Conservation (phyloP, 805 yeast species). For the Schwanniomyces occidentalis region DNA sequence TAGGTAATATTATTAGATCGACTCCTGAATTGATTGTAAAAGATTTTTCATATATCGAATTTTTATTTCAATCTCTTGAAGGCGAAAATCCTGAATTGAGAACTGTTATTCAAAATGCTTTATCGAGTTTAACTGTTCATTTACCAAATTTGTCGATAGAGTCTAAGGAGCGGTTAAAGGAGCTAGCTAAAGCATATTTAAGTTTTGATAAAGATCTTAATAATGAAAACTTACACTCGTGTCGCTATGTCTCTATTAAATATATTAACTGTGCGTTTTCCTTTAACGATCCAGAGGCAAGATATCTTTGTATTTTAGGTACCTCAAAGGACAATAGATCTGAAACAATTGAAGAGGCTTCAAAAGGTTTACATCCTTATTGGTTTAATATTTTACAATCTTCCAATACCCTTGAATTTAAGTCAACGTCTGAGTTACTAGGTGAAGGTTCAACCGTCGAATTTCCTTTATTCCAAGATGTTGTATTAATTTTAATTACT, state of each 20-base stretch:
- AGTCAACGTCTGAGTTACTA: conserved; percentile 44
- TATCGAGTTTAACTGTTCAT: conserved; percentile 57
- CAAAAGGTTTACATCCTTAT: conserved; percentile 78
- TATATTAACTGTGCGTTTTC: conserved; percentile 63
- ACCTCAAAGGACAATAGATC: conserved; percentile 56
- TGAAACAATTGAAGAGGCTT: conserved; percentile 79
- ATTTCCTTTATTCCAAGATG: conserved; percentile 57
- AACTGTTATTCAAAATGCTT: conserved; percentile 68
- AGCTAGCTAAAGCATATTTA: conserved; percentile 34
- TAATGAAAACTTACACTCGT: conserved; percentile 40
- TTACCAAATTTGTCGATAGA: conserved; percentile 39
- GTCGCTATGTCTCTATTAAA: conserved; percentile 65
- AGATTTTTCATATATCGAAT: conserved; percentile 57
- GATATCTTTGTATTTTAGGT: conserved; percentile 69
- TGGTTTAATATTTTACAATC: conserved; percentile 62
- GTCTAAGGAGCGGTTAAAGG: conserved; percentile 45
- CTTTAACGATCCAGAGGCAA: conserved; percentile 65
- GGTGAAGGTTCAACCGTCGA: conserved; percentile 38
- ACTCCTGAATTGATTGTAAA: conserved; percentile 40
- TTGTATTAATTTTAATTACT: conserved; percentile 25
- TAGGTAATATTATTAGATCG: conserved; percentile 63
- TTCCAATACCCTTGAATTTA: conserved; percentile 43
- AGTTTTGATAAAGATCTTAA: conserved; percentile 5
- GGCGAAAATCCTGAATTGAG: conserved; percentile 64
- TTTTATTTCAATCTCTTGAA: conserved; percentile 68